phyloP scores from a whole-genome alignment of 257 asterid species.

The Solanum stenotomum region DNA sequence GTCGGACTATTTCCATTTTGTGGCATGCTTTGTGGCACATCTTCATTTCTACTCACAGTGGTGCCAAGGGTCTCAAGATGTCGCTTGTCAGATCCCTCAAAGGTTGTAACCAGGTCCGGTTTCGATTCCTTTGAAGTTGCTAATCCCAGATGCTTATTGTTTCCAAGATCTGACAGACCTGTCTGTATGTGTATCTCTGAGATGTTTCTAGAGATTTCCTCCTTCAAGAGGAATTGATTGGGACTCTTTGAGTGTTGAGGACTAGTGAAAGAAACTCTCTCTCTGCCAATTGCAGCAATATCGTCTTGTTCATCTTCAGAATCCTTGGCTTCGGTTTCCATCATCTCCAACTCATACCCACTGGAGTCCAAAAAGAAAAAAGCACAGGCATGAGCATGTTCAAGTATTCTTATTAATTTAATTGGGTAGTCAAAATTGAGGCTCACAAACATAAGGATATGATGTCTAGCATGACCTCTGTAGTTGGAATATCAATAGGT shows the following conservation, averaged over 20 bases:
- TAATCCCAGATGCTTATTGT: conserved; percentile 11
- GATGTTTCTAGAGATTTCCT: conserved; percentile 22
- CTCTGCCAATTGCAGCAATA: conserved; percentile 15
- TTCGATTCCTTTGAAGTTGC: conserved; percentile 24
- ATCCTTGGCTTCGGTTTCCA: conserved; percentile 86
- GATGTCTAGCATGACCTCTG: neutral
- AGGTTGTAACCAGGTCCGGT: conserved; percentile 5
- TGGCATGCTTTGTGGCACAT: conserved; percentile 17
- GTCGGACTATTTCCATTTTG: conserved; percentile 16
- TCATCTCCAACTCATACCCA: conserved; percentile 64
- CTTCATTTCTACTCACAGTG: conserved; percentile 15
- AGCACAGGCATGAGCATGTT: neutral
- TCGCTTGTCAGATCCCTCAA: conserved; percentile 13
- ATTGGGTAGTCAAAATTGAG: neutral
- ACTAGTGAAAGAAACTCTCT: conserved; percentile 21
- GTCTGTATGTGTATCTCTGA: conserved; percentile 18
- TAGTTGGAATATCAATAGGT: neutral
- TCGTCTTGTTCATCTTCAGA: conserved; percentile 82
- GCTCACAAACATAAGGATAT: neutral
- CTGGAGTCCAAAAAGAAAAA: conserved; percentile 17
- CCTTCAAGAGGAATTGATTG: conserved; percentile 23
- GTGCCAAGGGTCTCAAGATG: conserved; percentile 21
- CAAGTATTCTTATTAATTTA: neutral
- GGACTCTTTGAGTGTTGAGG: conserved; percentile 26
- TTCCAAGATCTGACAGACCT: conserved; percentile 14